Evolutionary conservation across 768 basidiomycete genomes (phyloP), one percentile per base, ranked within the genome.

Genomic region (Pleurotus citrinopileatus): DNA sequence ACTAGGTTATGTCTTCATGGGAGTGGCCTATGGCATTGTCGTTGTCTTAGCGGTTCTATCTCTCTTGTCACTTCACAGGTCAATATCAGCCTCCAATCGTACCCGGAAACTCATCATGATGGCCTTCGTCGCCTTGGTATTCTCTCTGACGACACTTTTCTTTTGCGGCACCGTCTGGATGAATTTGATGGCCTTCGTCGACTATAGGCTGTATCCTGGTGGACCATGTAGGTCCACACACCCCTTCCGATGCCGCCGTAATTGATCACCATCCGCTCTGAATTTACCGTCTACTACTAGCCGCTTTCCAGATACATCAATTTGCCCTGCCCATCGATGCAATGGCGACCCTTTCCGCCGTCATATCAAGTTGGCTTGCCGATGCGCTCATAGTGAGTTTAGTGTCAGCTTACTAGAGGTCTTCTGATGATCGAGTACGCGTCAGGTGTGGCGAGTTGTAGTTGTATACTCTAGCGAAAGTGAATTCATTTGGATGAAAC

Each of bases 171-270:
- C 57, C 9, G 13, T 56, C 1, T 25, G 57, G 12, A 61, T 68
- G 29, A 60, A 60, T 0, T 65, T 67, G 26, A 56, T 66, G 51
- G 57, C 61, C 0, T 71, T 71, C 48, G 61, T 71, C 37, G 63
- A 71, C 47, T 45, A 63, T 45, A 63, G 70, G 4, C 57, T 67
- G 40, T 70, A 61, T 27, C 63, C 64, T 0, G 67, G 67, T 1
- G 70, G 70, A n/a, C 69, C 70, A 3, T 62, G 40, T 7, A 59
- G 54, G 8, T 71, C 10, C 10, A n/a, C n/a, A 10, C n/a, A n/a
- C n/a, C n/a, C n/a, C n/a, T n/a, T n/a, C n/a, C n/a, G n/a, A n/a
- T n/a, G n/a, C n/a, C n/a, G n/a, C n/a, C n/a, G n/a, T n/a, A n/a
- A n/a, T n/a, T n/a, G n/a, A n/a, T n/a, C n/a, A n/a, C n/a, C n/a